A percentile compares a stretch with the other conserved stretches of the same genome.
Evolutionary conservation across 345 rosid species (phyloP).

Genomic region (Adansonia digitata): DNA sequence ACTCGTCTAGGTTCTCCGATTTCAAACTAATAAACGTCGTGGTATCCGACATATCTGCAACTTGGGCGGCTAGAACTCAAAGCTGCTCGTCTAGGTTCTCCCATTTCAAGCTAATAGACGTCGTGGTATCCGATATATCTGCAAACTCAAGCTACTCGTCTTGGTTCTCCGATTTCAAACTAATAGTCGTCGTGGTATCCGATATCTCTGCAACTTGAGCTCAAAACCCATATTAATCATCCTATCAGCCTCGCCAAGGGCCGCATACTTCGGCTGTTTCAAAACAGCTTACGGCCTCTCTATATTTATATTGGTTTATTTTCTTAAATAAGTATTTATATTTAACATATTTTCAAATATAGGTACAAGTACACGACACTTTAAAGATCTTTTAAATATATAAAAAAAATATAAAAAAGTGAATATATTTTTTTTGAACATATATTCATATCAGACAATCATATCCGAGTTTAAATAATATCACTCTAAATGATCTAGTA

Average conservation of each 20-base stretch:
- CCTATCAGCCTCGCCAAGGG: slow-evolving; percentile 97
- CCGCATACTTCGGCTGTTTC: slow-evolving; percentile 90
- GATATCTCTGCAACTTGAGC: slow-evolving; percentile 85
- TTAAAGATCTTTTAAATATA: too few species aligned
- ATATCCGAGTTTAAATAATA: too few species aligned
- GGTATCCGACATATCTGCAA: slow-evolving; percentile 75
- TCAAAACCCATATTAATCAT: slow-evolving; percentile 98
- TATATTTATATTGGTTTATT: too few species aligned
- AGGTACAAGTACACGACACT: too few species aligned
- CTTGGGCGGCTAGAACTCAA: slow-evolving; percentile 97
- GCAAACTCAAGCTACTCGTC: slow-evolving; percentile 95
- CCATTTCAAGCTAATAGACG: too few species aligned
- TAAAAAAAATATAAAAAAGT: too few species aligned
- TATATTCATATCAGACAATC: too few species aligned
- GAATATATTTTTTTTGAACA: too few species aligned
- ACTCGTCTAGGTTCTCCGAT: slow-evolving; percentile 93
- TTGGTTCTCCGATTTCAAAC: slow-evolving; percentile 88
- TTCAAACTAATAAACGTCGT: slow-evolving; percentile 92
- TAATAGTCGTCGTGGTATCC: slow-evolving; percentile 94
- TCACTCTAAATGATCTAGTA: slow-evolving; percentile 89
- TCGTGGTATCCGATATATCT: slow-evolving; percentile 86
- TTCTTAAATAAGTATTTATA: too few species aligned
- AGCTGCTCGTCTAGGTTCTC: too few species aligned
- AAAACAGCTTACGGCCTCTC: slow-evolving; percentile 83
- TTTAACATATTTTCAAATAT: too few species aligned